Percentiles rank a stretch among this genome's conserved stretches.
Conservation (phyloP, 345 rosid genomes). For the sweet orange (Citrus sinensis) region DVS_A1.0 CM039164.1:3470501-3471000, state of each 20-base stretch:
- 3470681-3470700: conserved; percentile 24
- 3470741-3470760: conserved; percentile 11
- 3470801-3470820: neutral
- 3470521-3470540: conserved; percentile 24
- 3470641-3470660: conserved; percentile 11
- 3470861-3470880: conserved; percentile 17
- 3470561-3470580: conserved; percentile 22
- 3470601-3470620: conserved; percentile 19
- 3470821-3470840: conserved; percentile 23
- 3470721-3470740: conserved; percentile 25
- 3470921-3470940: conserved; percentile 37
- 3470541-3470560: conserved; percentile 20
- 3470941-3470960: conserved; percentile 33
- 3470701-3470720: conserved; percentile 40
- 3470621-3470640: conserved; percentile 20
- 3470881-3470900: conserved; percentile 36
- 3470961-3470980: conserved; percentile 22
- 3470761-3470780: neutral
- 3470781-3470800: neutral
- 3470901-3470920: conserved; percentile 31
- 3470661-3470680: conserved; percentile 21
- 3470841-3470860: conserved; percentile 24
- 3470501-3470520: conserved; percentile 17
- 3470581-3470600: conserved; percentile 24
- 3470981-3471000: conserved; percentile 39